Base-by-base conservation (phyloP, 352 stramenopile species). In the Globisporangium cederbergense region DNA sequence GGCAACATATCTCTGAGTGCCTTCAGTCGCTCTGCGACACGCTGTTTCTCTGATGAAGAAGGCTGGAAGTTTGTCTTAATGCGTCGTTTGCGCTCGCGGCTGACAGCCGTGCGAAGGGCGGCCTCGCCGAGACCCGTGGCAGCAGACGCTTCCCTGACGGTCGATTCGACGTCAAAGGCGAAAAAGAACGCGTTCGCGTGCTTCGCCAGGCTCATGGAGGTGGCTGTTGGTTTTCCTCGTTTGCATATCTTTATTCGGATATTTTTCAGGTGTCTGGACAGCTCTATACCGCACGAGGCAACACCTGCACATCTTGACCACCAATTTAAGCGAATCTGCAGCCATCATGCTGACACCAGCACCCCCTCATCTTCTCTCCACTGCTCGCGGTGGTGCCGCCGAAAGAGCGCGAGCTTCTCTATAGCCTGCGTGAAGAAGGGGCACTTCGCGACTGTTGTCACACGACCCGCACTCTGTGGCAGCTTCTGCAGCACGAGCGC, bases 401-500 rank as follows among this genome's bases (percentile, higher is more conserved):
- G 64, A 42, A 90, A 90, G 5, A 74, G 68, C n/a, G 64, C 60
- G 34, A 91, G 70, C 55, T 83, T 85, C 16, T 32, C 32, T 54
- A 75, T 74, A 7, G 82, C 65, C 54, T 78, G 59, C 3, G 34
- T 6, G 60, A 86, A 85, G 65, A 86, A 88, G 11, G 74, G 64
- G 32, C 74, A 76, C 10, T 22, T 55, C 0, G 67, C 70, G 1
- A 67, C 66, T 22, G 55, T 36, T 13, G 7, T 28, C 9, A 5
- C 2, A 6, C 49, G 49, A 16, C 4, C 30, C 49, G 22, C 10
- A 16, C 7, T 34, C 2, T 3, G 2, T 16, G 61, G 64, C 8
- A 87, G 68, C 59, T 90, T 91, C 57, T 89, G 65, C 16, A 91
- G 66, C 18, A 90, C 78, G 50, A 89, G 75, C 3, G 82, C 80